Evolutionary conservation across 164 flowering plant genomes (phyloP).

Genomic region (Santalum album): DNA sequence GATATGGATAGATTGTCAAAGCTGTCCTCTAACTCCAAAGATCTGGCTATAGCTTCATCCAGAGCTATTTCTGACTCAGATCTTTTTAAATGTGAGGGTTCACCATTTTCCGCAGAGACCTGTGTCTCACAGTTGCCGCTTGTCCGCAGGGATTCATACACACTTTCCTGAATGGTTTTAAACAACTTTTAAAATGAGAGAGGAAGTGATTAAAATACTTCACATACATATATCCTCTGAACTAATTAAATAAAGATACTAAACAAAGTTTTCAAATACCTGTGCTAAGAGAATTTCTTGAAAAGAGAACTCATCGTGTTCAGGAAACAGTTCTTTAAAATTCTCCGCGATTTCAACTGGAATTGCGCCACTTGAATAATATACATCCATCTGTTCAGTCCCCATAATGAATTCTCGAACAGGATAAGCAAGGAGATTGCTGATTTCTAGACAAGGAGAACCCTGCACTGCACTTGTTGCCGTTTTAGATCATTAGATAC

Average conservation of each 20-base stretch:
- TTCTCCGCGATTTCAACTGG: slow-evolving; percentile 1
- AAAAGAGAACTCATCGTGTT: not conserved
- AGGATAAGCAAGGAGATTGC: not conserved
- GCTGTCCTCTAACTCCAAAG: not conserved
- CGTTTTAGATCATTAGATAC: not conserved
- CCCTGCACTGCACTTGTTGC: not conserved
- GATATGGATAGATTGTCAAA: not conserved
- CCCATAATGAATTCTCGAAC: not conserved
- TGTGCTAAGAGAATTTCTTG: not conserved
- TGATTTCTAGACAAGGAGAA: not conserved
- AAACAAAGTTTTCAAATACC: not conserved
- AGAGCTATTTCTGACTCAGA: slow-evolving; percentile 1
- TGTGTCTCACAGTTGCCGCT: not conserved
- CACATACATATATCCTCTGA: not conserved
- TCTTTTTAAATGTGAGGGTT: not conserved
- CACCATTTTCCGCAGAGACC: not conserved
- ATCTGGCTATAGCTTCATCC: not conserved
- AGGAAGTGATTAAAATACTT: not conserved
- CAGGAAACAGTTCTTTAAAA: not conserved
- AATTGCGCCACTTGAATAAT: not conserved
- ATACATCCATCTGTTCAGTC: not conserved
- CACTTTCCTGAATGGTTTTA: not conserved
- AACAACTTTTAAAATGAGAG: not conserved
- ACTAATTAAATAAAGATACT: not conserved
- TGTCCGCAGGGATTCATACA: not conserved